Evolutionary conservation across 2,329 filamentous ascomycete genomes (phyloP).

Genomic region (Xylariaceae sp.): DNA sequence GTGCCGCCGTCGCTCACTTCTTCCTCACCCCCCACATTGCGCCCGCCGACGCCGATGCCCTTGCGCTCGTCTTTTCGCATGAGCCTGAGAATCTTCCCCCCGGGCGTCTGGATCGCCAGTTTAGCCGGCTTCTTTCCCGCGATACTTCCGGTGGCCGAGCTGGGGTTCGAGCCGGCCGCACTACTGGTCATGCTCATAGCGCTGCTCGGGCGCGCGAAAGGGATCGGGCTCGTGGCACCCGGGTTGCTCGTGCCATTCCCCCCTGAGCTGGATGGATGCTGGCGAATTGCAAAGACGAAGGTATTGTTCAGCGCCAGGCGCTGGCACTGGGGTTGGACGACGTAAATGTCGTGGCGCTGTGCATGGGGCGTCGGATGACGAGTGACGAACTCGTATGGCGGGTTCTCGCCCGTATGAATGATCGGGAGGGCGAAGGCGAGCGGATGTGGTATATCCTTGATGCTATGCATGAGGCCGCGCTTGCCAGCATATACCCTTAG

Average conservation of each 20-base stretch:
- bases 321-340: slow-evolving; percentile 92
- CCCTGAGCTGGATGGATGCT: slow-evolving; percentile 69
- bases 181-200: slow-evolving; percentile 67
- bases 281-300: slow-evolving; percentile 93
- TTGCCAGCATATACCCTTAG: slow-evolving; percentile 94
- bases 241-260: slow-evolving; percentile 43
- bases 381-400: slow-evolving; percentile 88
- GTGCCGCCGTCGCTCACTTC: slow-evolving; percentile 69
- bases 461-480: slow-evolving; percentile 94
- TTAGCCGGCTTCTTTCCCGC: slow-evolving; percentile 85
- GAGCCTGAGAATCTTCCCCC: slow-evolving; percentile 88
- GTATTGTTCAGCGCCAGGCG: slow-evolving; percentile 92
- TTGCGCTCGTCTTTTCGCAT: slow-evolving; percentile 77
- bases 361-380: slow-evolving; percentile 96
- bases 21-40: slow-evolving; percentile 50
- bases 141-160: slow-evolving; percentile 53
- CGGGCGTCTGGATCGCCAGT: slow-evolving; percentile 89
- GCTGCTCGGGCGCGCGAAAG: slow-evolving; percentile 62
- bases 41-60: slow-evolving; percentile 45
- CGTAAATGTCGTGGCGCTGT: slow-evolving; percentile 95
- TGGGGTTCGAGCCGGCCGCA: slow-evolving; percentile 60
- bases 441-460: slow-evolving; percentile 93
- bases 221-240: slow-evolving; percentile 58
- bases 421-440: slow-evolving; percentile 89
- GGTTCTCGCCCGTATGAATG: slow-evolving; percentile 88